phyloP scores from a whole-genome alignment of 306 rosid genomes.

The Quercus agrifolia region DNA sequence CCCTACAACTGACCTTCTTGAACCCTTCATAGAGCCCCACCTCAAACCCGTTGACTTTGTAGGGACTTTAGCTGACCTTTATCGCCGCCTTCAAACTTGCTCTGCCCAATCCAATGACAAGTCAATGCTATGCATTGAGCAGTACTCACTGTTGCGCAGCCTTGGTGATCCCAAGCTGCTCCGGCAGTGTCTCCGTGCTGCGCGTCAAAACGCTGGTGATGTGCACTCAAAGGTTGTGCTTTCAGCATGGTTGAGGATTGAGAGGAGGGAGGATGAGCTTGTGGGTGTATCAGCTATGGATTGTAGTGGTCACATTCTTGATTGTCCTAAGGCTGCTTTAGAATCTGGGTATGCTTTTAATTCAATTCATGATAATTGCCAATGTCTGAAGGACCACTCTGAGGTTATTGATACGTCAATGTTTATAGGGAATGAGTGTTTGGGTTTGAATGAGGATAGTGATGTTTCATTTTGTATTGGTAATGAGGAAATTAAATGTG shows the following conservation, averaged over 20 bases:
- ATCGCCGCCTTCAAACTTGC: slow-evolving; percentile 42
- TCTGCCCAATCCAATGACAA: slow-evolving; percentile 33
- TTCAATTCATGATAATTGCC: slow-evolving; percentile 41
- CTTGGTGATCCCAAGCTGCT: slow-evolving; percentile 66
- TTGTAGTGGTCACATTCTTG: slow-evolving; percentile 61
- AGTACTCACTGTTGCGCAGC: slow-evolving; percentile 49
- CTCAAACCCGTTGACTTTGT: slow-evolving; percentile 56
- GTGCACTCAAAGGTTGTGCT: slow-evolving; percentile 63
- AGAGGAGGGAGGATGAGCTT: slow-evolving; percentile 81
- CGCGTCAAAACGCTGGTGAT: slow-evolving; percentile 59
- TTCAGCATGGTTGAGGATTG: slow-evolving; percentile 73
- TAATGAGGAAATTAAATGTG: slow-evolving; percentile 51
- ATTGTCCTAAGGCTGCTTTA: slow-evolving; percentile 73
- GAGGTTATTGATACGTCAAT: slow-evolving; percentile 17
- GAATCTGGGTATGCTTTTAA: slow-evolving; percentile 40
- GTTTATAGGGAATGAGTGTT: slow-evolving; percentile 16
- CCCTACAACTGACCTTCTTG: slow-evolving; percentile 55
- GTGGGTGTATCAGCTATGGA: slow-evolving; percentile 52
- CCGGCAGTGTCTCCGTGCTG: slow-evolving; percentile 57
- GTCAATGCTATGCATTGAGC: slow-evolving; percentile 47
- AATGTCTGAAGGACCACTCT: slow-evolving; percentile 36
- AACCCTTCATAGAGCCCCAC: slow-evolving; percentile 60
- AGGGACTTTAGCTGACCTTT: slow-evolving; percentile 57
- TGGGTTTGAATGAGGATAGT: slow-evolving; percentile 33
- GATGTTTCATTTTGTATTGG: slow-evolving; percentile 60